phyloP scores from a whole-genome alignment of 208 protist genomes.

The Leishmania major region DNA sequence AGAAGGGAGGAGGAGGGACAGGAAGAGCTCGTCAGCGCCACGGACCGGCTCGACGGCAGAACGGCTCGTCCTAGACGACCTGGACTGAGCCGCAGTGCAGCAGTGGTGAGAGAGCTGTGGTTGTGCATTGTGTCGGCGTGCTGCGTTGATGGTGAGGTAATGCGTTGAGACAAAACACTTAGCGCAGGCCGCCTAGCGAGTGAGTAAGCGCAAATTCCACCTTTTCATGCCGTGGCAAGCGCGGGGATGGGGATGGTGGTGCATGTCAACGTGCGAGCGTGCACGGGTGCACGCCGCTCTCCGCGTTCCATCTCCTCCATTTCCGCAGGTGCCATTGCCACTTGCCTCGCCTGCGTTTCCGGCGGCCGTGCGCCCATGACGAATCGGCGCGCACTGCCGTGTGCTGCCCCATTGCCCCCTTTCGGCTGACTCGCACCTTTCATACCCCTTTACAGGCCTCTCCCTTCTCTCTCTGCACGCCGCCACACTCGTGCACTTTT shows the following conservation, averaged over 20 bases:
- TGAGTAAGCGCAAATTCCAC: not conserved
- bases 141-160: not conserved
- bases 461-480: not conserved
- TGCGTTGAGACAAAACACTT: not conserved
- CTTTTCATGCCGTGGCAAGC: not conserved
- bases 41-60: not conserved
- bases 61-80: not conserved
- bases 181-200: not conserved
- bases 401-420: not conserved
- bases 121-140: not conserved
- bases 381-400: not conserved
- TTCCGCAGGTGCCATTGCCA: not conserved
- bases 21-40: not conserved
- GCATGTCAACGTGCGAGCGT: not conserved
- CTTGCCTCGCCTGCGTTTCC: not conserved
- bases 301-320: not conserved
- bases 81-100: not conserved
- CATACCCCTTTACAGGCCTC: not conserved
- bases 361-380: not conserved
- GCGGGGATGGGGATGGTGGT: not conserved
- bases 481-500: not conserved
- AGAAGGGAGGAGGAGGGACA: not conserved
- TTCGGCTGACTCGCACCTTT: not conserved
- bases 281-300: not conserved
- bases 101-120: not conserved